Base-by-base conservation (phyloP, 192 early-diverging fungal species). In the Irineochytrium annulatum region DNA sequence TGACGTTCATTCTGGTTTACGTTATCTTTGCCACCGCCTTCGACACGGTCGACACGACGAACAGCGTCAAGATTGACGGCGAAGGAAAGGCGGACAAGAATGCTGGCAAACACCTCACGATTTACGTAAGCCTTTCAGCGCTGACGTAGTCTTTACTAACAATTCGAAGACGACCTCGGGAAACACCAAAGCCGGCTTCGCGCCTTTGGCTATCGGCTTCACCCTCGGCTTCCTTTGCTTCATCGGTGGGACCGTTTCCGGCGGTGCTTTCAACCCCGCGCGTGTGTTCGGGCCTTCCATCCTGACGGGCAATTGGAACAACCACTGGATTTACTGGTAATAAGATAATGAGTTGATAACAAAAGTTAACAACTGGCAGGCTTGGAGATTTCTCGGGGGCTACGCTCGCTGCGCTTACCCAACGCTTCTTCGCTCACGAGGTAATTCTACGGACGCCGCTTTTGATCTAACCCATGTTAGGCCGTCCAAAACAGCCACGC, bases 21-120 rank as follows among this genome's bases (percentile, higher is more conserved):
- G 79, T 82, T 26, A 82, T 84, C 56, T 84, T 84, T 53, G 82
- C 82, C 5, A 82, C 79, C 16, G 82, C 82, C 24, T 82, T 84
- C 58, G 82, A 84, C 55, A 84, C 82, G 19, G 77, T 83, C 19
- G 78, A 83, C 49, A 83, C 74, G 24, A 65, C 65, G 33, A 84
- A 84, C 55, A 64, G 52, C 14, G 65, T 78, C 43, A 74, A 74
- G 41, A 68, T 77, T 17, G 68, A 66, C 33, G 55, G 64, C 27
- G 48, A 29, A 1, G 68, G 19, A 14, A 29, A 8, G 17, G 52
- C 65, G 24, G 73, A 70, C 49, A 58, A 52, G n/a, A 57, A 54
- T 26, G 74, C 66, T 13, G 82, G 82, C 34, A 63, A 70, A 31
- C 72, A 82, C 58, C 49, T 84, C 65, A 84, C 82, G 26, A 84